Percentiles rank a stretch among this genome's conserved stretches.
Evolutionary conservation across 1,284 basidiomycete species (phyloP).

Genomic region (Schizophyllum amplum): DNA sequence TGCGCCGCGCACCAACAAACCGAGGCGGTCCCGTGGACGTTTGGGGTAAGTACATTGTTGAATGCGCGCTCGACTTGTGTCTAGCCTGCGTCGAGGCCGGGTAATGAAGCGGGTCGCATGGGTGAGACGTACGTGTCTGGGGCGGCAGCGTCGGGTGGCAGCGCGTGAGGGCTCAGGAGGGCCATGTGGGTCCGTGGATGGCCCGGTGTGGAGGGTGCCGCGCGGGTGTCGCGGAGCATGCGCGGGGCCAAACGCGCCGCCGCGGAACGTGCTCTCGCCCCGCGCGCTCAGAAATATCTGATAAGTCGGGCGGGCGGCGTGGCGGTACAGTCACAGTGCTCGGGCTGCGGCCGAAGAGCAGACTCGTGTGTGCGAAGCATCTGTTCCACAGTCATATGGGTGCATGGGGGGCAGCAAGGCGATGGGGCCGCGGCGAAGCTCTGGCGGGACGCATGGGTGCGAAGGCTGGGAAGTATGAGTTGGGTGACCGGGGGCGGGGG

Average conservation of each 20-base stretch:
- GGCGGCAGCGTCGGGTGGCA: neutral
- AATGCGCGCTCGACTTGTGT: neutral
- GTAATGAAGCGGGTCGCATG: neutral
- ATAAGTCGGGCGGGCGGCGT: neutral
- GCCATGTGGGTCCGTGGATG: neutral
- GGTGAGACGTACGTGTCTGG: neutral
- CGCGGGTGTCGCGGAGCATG: neutral
- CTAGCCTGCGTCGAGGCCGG: neutral
- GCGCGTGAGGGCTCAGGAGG: neutral
- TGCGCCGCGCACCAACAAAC: neutral
- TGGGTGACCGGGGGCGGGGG: neutral
- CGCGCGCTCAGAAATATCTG: neutral
- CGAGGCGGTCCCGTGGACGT: neutral
- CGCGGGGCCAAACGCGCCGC: neutral
- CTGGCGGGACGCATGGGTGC: neutral
- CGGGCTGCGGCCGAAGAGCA: neutral
- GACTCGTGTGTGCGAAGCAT: neutral
- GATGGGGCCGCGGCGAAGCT: neutral
- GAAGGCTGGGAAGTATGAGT: neutral
- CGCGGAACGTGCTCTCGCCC: neutral
- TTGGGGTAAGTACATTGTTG: neutral
- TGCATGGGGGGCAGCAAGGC: neutral
- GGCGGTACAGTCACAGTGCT: neutral
- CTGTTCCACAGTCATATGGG: neutral
- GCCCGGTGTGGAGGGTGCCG: neutral